Percentiles rank a stretch among this genome's conserved stretches.
phyloP scores from a whole-genome alignment of 2,329 filamentous ascomycete genomes.

The Dothistroma septosporum region DNA sequence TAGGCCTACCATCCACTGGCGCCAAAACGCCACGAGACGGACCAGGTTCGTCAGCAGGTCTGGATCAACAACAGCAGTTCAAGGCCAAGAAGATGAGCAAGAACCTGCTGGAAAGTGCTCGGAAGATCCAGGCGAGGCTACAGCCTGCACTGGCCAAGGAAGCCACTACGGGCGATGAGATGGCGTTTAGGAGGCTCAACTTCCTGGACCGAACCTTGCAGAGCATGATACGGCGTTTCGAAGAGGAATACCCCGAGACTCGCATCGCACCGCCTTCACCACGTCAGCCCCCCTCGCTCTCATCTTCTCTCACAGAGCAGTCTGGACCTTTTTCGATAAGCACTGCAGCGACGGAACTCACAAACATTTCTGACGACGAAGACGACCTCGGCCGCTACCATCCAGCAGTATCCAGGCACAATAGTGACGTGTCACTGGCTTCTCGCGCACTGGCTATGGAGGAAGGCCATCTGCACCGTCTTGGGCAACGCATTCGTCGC shows the following conservation, averaged over 20 bases:
- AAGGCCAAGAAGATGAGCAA: conserved; percentile 92
- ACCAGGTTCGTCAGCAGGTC: conserved; percentile 27
- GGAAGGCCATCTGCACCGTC: conserved; percentile 66
- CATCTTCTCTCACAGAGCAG: conserved; percentile 19
- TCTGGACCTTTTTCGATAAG: conserved; percentile 13
- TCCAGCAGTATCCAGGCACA: conserved; percentile 51
- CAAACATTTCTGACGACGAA: conserved; percentile 33
- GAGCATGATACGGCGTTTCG: conserved; percentile 90
- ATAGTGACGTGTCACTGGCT: conserved; percentile 65
- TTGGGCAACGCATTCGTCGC: conserved; percentile 63
- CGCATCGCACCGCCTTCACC: conserved; percentile 44
- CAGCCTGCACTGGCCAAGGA: conserved; percentile 79
- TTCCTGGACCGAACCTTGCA: conserved; percentile 87
- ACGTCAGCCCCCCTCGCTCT: conserved; percentile 12
- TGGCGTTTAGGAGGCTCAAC: conserved; percentile 72
- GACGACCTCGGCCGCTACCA: conserved; percentile 36
- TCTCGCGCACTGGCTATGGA: conserved; percentile 62
- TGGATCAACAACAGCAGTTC: conserved; percentile 37
- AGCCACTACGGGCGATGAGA: conserved; percentile 64
- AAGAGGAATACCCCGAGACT: conserved; percentile 92
- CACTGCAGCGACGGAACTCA: conserved; percentile 13
- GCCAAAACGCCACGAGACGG: conserved; percentile 40
- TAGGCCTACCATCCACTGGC: conserved; percentile 35
- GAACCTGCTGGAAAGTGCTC: conserved; percentile 77
- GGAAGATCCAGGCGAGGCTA: conserved; percentile 79